These are phyloP conservation scores for Chalaropsis ovoidea DNA, from an alignment of 2,329 filamentous ascomycete species.

Conservation along the genomic window DNA sequence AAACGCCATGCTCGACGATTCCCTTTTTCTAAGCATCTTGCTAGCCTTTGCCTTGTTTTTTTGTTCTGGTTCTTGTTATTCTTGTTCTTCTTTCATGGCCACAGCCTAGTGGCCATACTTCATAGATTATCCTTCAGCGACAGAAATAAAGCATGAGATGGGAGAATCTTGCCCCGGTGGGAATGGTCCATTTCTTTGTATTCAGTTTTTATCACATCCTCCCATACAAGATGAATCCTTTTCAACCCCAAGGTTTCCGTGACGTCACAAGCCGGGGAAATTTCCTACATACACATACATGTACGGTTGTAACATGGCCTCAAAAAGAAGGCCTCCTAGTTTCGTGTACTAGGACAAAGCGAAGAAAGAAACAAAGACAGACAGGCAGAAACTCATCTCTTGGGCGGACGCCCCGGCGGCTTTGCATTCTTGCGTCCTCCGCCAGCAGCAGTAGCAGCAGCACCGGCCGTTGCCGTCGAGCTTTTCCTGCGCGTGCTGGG, in stretches of 20 bases:
- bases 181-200: neutral
- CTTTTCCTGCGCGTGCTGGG: conserved; percentile 32
- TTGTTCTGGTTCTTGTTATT: neutral
- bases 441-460: neutral
- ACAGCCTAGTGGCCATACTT: neutral
- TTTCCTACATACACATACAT: neutral
- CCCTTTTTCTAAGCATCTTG: neutral
- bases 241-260: neutral
- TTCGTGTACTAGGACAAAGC: neutral
- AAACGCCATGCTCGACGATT: neutral
- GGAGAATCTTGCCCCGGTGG: neutral
- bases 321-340: neutral
- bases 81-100: neutral
- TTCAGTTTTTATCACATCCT: neutral
- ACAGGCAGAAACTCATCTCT: conserved; percentile 31
- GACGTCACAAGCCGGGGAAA: neutral
- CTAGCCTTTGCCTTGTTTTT: neutral
- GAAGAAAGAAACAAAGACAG: no score
- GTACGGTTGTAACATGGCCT: neutral
- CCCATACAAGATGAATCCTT: neutral
- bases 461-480: neutral
- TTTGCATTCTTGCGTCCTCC: conserved; percentile 19
- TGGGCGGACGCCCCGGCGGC: conserved; percentile 25
- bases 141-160: neutral
- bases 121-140: neutral